These are phyloP conservation scores for Cutaneotrichosporon curvatum DNA, from an alignment of 1,284 basidiomycete species.

Conservation along the genomic window DNA sequence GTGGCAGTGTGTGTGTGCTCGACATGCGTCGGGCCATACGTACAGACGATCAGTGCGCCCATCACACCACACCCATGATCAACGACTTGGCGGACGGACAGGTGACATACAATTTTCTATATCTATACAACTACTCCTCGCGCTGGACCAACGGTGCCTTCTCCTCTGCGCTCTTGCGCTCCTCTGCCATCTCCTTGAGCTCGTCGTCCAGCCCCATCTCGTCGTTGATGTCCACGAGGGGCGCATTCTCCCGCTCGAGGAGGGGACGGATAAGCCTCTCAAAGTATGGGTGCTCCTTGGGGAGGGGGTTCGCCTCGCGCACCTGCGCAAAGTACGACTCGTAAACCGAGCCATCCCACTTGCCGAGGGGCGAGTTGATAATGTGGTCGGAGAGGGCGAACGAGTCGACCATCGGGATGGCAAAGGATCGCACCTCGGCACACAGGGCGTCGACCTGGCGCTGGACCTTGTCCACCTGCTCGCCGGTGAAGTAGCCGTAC, in stretches of 20 bases:
- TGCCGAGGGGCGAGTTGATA: conserved; percentile 54
- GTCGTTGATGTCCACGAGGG: conserved; percentile 47
- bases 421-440: conserved; percentile 48
- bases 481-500: conserved; percentile 48
- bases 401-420: conserved; percentile 51
- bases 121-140: conserved; percentile 1
- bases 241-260: conserved; percentile 48
- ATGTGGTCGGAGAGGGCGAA: conserved; percentile 54
- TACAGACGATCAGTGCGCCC: too few relatives aligned
- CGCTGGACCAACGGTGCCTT: conserved; percentile 1
- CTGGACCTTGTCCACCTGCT: conserved; percentile 49
- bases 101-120: background rate
- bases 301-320: conserved; percentile 40
- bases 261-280: conserved; percentile 52
- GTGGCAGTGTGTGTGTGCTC: too few relatives aligned
- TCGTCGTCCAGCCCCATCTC: conserved; percentile 48
- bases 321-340: conserved; percentile 51
- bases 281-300: conserved; percentile 52
- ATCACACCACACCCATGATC: too few relatives aligned
- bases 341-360: conserved; percentile 49
- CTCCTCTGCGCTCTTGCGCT: conserved; percentile 7
- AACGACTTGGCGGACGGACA: too few relatives aligned
- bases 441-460: conserved; percentile 49
- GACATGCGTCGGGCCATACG: too few relatives aligned
- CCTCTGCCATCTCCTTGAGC: conserved; percentile 30